Conservation (phyloP, 129 eudicot genomes). For the Lactuca sativa region DNA sequence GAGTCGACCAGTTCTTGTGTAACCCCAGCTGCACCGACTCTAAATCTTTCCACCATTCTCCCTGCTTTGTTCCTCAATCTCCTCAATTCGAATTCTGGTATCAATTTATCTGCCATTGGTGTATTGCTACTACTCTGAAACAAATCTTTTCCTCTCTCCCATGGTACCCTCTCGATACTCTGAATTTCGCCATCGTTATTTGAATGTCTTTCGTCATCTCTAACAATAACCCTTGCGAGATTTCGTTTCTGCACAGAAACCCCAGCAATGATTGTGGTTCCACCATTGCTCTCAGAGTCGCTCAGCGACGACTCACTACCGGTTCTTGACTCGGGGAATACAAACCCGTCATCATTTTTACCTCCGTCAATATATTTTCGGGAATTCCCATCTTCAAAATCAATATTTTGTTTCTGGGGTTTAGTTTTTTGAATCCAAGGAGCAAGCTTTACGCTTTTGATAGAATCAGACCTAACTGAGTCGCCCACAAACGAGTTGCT, state of each 20-base stretch:
- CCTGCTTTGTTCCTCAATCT: constrained; percentile 80
- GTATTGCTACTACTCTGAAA: constrained; percentile 49
- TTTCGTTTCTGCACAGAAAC: constrained; percentile 23
- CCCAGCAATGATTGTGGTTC: constrained; percentile 19
- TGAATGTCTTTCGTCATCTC: constrained; percentile 23
- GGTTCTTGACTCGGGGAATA: constrained; percentile 19
- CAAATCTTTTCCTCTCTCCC: constrained; percentile 41
- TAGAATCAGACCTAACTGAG: constrained; percentile 27
- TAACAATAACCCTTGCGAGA: constrained; percentile 16
- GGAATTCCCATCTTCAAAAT: constrained; percentile 23
- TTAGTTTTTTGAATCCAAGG: constrained; percentile 68
- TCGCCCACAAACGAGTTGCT: constrained; percentile 29
- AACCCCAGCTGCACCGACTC: constrained; percentile 83
- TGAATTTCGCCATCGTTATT: constrained; percentile 12
- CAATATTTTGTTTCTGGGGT: constrained; percentile 34
- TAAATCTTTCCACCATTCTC: constrained; percentile 82
- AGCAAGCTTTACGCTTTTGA: constrained; percentile 36
- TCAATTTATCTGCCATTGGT: constrained; percentile 63
- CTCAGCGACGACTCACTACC: constrained; percentile 14
- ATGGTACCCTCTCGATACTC: constrained; percentile 36
- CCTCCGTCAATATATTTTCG: constrained; percentile 4
- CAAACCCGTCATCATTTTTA: constrained; percentile 24
- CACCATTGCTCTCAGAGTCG: constrained; percentile 24
- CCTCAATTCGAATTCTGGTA: constrained; percentile 81
- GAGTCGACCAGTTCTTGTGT: constrained; percentile 71